A percentile compares a stretch with the other conserved stretches of the same genome.
phyloP scores from a whole-genome alignment of 2,329 filamentous ascomycete species.

The Drechslera avenae region DNA sequence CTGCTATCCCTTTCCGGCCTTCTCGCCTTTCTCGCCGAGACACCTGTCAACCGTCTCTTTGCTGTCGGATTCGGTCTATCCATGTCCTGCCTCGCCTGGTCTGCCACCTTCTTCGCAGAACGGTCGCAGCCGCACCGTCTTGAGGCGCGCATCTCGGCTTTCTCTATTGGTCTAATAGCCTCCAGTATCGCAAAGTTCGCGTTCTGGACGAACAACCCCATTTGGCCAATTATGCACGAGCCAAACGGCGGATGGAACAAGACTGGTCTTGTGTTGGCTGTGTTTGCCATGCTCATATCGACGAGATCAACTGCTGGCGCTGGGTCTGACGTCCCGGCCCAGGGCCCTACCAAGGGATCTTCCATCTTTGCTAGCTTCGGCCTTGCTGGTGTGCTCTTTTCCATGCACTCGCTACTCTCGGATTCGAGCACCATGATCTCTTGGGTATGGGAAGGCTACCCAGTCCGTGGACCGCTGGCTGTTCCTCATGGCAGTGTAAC shows the following conservation, averaged over 20 bases:
- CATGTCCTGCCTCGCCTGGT: constrained; percentile 83
- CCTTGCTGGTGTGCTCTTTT: constrained; percentile 83
- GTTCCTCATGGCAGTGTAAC: constrained; percentile 90
- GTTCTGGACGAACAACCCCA: constrained; percentile 91
- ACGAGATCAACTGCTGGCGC: constrained; percentile 66
- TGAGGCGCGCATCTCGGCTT: constrained; percentile 81
- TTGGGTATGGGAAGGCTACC: constrained; percentile 98
- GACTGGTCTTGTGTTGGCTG: constrained; percentile 74
- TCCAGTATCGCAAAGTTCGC: constrained; percentile 92
- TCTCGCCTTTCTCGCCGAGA: constrained; percentile 74
- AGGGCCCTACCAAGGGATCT: constrained; percentile 68
- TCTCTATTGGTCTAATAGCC: constrained; percentile 78
- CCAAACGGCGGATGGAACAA: constrained; percentile 93
- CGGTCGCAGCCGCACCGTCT: constrained; percentile 74
- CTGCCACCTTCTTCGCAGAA: constrained; percentile 79
- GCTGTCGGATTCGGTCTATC: constrained; percentile 79
- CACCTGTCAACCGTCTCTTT: constrained; percentile 77
- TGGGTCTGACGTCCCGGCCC: constrained; percentile 53
- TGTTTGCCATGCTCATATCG: constrained; percentile 76
- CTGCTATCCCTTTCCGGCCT: constrained; percentile 79
- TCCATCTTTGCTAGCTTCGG: constrained; percentile 75
- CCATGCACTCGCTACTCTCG: constrained; percentile 87
- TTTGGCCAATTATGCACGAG: constrained; percentile 93
- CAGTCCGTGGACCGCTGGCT: constrained; percentile 83
- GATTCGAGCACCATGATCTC: constrained; percentile 99